Evolutionary conservation across 305 asterid species (phyloP).

Genomic region (Solanum hybrid): DNA sequence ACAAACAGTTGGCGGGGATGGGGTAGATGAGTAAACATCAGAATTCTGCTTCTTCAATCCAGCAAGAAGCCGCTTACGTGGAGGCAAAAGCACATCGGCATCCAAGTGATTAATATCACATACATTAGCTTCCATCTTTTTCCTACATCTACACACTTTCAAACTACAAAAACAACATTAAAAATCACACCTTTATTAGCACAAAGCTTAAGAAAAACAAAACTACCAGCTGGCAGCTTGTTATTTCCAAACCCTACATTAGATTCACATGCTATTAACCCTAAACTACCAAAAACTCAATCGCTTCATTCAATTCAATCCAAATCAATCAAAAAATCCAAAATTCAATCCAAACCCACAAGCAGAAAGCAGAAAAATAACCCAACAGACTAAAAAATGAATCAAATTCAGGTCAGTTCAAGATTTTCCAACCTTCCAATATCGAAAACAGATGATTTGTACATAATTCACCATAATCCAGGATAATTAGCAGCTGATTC

Average conservation of each 20-base stretch:
- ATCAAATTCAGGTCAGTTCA: constrained; percentile 2
- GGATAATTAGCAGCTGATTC: constrained; percentile 17
- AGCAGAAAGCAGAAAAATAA: not conserved
- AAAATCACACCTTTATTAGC: constrained; percentile 23
- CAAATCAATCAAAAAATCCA: constrained; percentile 5
- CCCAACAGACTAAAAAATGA: not conserved
- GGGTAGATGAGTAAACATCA: constrained; percentile 38
- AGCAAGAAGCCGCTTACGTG: constrained; percentile 89
- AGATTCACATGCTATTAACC: constrained; percentile 5
- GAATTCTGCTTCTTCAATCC: constrained; percentile 80
- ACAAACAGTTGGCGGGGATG: constrained; percentile 29
- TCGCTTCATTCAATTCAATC: not conserved
- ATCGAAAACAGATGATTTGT: not conserved
- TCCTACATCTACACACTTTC: constrained; percentile 19
- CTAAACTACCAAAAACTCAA: constrained; percentile 11
- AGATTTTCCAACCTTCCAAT: not conserved
- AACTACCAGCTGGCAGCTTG: not conserved
- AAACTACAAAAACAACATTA: constrained; percentile 19
- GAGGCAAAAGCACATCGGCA: constrained; percentile 88
- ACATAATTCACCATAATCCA: constrained; percentile 15
- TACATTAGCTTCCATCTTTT: constrained; percentile 46
- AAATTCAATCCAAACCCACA: constrained; percentile 9
- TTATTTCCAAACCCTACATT: constrained; percentile 7
- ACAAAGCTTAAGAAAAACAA: not conserved
- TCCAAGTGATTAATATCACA: constrained; percentile 61